Conservation (phyloP, 1,284 basidiomycete species). For the Leucoagaricus sp. region DNA sequence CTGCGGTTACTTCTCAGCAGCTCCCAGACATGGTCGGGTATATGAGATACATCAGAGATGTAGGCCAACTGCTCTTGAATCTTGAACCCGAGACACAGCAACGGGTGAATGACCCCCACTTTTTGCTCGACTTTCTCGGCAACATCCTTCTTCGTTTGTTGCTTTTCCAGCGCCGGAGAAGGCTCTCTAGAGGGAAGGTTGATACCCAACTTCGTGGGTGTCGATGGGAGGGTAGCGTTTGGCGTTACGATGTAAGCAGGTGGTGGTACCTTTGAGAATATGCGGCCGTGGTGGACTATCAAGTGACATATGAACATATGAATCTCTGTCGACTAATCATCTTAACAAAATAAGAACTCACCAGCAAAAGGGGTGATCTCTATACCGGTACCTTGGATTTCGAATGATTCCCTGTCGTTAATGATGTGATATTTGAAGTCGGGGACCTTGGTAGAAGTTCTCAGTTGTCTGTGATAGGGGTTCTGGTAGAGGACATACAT, state of each 20-base stretch:
- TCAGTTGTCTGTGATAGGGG: not conserved
- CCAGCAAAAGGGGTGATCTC: constrained; percentile 67
- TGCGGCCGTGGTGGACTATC: constrained; percentile 66
- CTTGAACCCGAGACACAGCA: constrained; percentile 75
- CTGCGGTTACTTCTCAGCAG: constrained; percentile 36
- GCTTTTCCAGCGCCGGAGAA: constrained; percentile 5
- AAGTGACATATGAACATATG: constrained; percentile 2
- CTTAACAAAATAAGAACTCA: constrained; percentile 27
- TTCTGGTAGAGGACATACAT: constrained; percentile 45
- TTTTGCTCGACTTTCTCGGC: constrained; percentile 16
- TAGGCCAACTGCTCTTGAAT: constrained; percentile 65
- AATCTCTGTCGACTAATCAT: not conserved
- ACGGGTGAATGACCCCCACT: constrained; percentile 52
- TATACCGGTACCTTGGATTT: constrained; percentile 65
- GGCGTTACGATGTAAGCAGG: constrained; percentile 46
- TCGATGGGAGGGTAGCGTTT: constrained; percentile 41
- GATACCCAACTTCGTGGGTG: constrained; percentile 34
- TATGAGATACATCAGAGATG: constrained; percentile 74
- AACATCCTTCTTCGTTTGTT: not conserved
- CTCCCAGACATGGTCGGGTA: constrained; percentile 69
- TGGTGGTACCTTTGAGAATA: constrained; percentile 46
- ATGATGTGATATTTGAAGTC: constrained; percentile 82
- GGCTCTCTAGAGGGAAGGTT: constrained; percentile 17
- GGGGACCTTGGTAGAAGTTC: constrained; percentile 53
- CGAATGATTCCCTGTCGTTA: constrained; percentile 61